Conservation (phyloP, 805 yeast species). For the Yarrowia bubula region DNA sequence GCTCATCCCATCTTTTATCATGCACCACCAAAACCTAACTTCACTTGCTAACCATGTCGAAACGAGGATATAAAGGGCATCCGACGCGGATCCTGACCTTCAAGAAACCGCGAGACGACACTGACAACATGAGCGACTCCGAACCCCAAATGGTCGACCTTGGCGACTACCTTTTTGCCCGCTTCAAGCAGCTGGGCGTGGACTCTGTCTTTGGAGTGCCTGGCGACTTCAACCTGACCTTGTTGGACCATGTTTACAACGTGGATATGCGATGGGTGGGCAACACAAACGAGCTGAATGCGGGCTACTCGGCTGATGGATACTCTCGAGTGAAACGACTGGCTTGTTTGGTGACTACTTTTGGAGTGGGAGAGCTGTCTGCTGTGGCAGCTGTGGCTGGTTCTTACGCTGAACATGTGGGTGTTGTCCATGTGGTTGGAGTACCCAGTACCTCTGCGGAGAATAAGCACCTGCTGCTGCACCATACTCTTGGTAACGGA, state of each 20-base stretch:
- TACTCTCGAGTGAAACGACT: slow-evolving; percentile 78
- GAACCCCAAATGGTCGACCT: slow-evolving; percentile 47
- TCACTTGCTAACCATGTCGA: slow-evolving; percentile 26
- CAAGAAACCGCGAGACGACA: slow-evolving; percentile 6
- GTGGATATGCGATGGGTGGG: slow-evolving; percentile 78
- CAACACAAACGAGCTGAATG: slow-evolving; percentile 85
- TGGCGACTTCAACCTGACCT: slow-evolving; percentile 56
- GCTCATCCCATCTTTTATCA: background rate
- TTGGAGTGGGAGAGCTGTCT: slow-evolving; percentile 86
- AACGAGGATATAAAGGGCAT: slow-evolving; percentile 26
- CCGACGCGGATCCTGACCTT: slow-evolving; percentile 26
- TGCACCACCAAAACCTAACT: slow-evolving; percentile 20
- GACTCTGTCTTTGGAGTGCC: slow-evolving; percentile 57
- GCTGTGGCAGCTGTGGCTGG: slow-evolving; percentile 88
- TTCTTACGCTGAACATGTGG: slow-evolving; percentile 85
- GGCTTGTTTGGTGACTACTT: slow-evolving; percentile 74
- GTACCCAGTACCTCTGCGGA: slow-evolving; percentile 76
- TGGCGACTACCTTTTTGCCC: slow-evolving; percentile 75
- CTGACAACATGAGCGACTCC: slow-evolving; percentile 8
- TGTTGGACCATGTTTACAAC: slow-evolving; percentile 66
- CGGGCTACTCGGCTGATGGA: slow-evolving; percentile 87
- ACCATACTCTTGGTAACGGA: slow-evolving; percentile 83
- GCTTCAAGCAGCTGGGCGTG: slow-evolving; percentile 69
- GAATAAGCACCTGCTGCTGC: slow-evolving; percentile 68
- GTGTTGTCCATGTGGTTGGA: slow-evolving; percentile 80